A percentile compares a stretch with the other conserved stretches of the same genome.
phyloP scores from a whole-genome alignment of 2,329 filamentous ascomycete species.

The Microdochium trichocladiopsis region DNA sequence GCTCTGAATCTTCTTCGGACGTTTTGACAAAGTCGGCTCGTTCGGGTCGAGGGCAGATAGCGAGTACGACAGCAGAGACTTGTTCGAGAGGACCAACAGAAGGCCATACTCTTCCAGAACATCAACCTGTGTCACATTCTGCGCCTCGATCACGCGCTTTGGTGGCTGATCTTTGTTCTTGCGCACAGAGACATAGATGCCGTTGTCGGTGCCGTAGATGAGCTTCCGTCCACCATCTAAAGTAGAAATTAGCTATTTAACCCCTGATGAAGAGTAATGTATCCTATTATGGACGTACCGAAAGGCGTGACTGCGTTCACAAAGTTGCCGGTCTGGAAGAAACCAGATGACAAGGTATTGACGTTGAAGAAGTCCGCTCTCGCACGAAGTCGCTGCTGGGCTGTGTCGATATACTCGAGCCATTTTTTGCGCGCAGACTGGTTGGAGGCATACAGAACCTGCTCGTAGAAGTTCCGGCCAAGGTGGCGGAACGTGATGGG shows the following conservation, averaged over 20 bases:
- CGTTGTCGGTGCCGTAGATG: conserved; percentile 88
- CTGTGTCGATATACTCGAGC: conserved; percentile 89
- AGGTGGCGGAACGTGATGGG: conserved; percentile 96
- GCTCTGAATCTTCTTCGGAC: conserved; percentile 92
- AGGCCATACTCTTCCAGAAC: conserved; percentile 93
- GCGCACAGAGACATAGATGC: conserved; percentile 86
- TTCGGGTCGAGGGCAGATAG: conserved; percentile 79
- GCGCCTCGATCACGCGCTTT: conserved; percentile 76
- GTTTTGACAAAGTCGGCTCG: conserved; percentile 73
- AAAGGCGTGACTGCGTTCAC: conserved; percentile 94
- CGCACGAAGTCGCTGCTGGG: conserved; percentile 79
- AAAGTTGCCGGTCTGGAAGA: conserved; percentile 62
- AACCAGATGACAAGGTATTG: conserved; percentile 49
- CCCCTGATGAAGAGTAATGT: too few species aligned
- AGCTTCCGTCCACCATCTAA: conserved; percentile 89
- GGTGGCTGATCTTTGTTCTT: conserved; percentile 80
- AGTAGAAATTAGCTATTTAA: conserved; percentile 4
- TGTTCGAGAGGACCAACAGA: conserved; percentile 85
- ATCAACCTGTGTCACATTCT: conserved; percentile 88
- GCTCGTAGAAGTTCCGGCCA: conserved; percentile 90
- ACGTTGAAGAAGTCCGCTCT: conserved; percentile 89
- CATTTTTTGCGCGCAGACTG: conserved; percentile 88
- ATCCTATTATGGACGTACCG: conserved; percentile 46
- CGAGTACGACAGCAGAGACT: conserved; percentile 84
- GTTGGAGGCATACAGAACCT: conserved; percentile 81